Percentiles rank a stretch among this genome's conserved stretches.
Conservation (phyloP, 2,329 filamentous ascomycete species). For the Pestalotiopsis sp. region DNA sequence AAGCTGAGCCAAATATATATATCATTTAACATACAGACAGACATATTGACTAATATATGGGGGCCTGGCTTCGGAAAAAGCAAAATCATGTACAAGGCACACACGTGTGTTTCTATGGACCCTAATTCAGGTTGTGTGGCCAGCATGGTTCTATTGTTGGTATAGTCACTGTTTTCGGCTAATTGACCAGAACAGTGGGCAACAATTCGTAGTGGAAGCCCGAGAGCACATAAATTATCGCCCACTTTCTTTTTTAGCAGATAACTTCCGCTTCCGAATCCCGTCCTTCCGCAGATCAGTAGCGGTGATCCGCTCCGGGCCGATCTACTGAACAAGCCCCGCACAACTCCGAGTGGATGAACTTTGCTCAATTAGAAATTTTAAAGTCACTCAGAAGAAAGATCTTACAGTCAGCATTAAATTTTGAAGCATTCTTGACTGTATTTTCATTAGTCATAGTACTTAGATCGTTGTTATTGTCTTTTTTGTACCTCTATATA, state of each 20-base stretch:
- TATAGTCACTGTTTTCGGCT: too few relatives aligned
- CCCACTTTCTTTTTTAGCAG: background rate
- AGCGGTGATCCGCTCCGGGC: slow-evolving; percentile 1
- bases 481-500: too few relatives aligned
- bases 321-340: background rate
- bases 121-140: too few relatives aligned
- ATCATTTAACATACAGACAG: too few relatives aligned
- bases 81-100: too few relatives aligned
- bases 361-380: background rate
- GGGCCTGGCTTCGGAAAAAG: too few relatives aligned
- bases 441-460: background rate
- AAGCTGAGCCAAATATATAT: background rate
- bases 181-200: too few relatives aligned
- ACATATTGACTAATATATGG: too few relatives aligned
- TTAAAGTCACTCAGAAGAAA: background rate
- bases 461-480: too few relatives aligned
- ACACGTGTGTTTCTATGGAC: too few relatives aligned
- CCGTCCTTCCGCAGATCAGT: slow-evolving; percentile 1
- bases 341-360: slow-evolving; percentile 6
- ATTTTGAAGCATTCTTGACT: background rate
- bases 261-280: slow-evolving; percentile 8
- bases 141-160: too few relatives aligned
- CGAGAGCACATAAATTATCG: background rate
- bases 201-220: background rate
- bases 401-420: too few relatives aligned